Evolutionary conservation across 768 basidiomycete species (phyloP).

Genomic region (Panus rudis): DNA sequence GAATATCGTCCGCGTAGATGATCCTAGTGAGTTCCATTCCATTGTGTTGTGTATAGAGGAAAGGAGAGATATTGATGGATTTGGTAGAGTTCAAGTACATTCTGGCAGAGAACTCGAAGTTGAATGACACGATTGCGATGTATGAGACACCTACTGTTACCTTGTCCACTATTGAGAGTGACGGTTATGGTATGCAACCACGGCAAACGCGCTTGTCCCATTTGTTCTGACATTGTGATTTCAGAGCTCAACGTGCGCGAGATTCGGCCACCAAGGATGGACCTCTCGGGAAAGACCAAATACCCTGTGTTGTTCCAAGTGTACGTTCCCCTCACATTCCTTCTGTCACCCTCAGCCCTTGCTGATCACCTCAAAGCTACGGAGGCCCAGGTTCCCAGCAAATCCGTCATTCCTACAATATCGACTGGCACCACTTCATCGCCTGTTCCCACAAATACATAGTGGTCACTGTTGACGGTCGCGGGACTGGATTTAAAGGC

Average conservation of each 20-base stretch:
- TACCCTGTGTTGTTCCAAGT: slow-evolving; percentile 92
- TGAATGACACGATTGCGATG: slow-evolving; percentile 55
- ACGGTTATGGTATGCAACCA: slow-evolving; percentile 58
- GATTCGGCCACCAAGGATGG: slow-evolving; percentile 87
- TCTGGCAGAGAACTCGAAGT: slow-evolving; percentile 61
- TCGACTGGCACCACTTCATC: slow-evolving; percentile 86
- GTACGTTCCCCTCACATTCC: slow-evolving; percentile 37
- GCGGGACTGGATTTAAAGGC: slow-evolving; percentile 92
- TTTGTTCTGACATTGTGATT: not conserved
- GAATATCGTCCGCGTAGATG: slow-evolving; percentile 54
- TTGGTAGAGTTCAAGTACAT: slow-evolving; percentile 53
- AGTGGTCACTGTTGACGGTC: slow-evolving; percentile 83
- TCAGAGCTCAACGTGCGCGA: slow-evolving; percentile 87
- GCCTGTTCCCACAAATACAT: slow-evolving; percentile 78
- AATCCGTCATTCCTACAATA: slow-evolving; percentile 56
- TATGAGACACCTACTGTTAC: slow-evolving; percentile 69
- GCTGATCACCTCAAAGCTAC: slow-evolving; percentile 43
- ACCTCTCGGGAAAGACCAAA: slow-evolving; percentile 90
- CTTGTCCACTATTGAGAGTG: slow-evolving; percentile 67
- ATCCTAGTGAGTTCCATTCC: slow-evolving; percentile 30
- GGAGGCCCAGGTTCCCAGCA: slow-evolving; percentile 86
- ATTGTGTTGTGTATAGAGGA: slow-evolving; percentile 10
- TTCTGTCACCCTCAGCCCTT: slow-evolving; percentile 3
- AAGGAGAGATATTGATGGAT: not conserved
- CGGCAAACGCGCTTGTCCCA: not conserved